These are phyloP conservation scores for Lineolata rhizophorae DNA, from an alignment of 495 filamentous ascomycete genomes.

Conservation along the genomic window DNA sequence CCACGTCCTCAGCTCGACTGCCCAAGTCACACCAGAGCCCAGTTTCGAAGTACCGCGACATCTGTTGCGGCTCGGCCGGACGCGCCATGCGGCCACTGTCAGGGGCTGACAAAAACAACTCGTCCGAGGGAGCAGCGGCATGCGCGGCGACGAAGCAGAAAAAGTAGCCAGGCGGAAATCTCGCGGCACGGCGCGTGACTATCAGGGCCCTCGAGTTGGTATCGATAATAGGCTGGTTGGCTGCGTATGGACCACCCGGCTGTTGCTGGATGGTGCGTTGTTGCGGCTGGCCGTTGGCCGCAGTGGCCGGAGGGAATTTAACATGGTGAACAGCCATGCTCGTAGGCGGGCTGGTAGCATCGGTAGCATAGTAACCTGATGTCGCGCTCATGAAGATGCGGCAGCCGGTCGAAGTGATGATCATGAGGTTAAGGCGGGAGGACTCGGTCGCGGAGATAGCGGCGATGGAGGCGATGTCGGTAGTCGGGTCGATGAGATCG, in stretches of 20 bases:
- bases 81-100: constrained; percentile 61
- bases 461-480: constrained; percentile 60
- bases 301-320: constrained; percentile 59
- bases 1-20: constrained; percentile 51
- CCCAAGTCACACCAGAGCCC: constrained; percentile 52
- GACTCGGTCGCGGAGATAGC: constrained; percentile 65
- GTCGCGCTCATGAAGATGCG: constrained; percentile 84
- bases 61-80: constrained; percentile 20
- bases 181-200: constrained; percentile 13
- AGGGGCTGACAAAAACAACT: constrained; percentile 65
- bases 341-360: constrained; percentile 44
- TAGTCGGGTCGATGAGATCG: constrained; percentile 37
- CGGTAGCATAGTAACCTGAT: constrained; percentile 40
- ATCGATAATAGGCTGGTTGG: constrained; percentile 18
- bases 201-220: constrained; percentile 12
- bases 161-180: constrained; percentile 79
- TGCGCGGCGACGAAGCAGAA: constrained; percentile 51
- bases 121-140: constrained; percentile 28
- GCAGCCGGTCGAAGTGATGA: constrained; percentile 73
- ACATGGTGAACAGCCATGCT: constrained; percentile 95
- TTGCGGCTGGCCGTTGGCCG: constrained; percentile 12
- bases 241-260: too few species aligned
- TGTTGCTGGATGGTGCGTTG: too few species aligned
- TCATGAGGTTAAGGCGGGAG: constrained; percentile 68
- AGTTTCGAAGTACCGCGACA: constrained; percentile 34